Conservation (phyloP, 805 yeast species). For the Tetrapisispora arboricola region DNA sequence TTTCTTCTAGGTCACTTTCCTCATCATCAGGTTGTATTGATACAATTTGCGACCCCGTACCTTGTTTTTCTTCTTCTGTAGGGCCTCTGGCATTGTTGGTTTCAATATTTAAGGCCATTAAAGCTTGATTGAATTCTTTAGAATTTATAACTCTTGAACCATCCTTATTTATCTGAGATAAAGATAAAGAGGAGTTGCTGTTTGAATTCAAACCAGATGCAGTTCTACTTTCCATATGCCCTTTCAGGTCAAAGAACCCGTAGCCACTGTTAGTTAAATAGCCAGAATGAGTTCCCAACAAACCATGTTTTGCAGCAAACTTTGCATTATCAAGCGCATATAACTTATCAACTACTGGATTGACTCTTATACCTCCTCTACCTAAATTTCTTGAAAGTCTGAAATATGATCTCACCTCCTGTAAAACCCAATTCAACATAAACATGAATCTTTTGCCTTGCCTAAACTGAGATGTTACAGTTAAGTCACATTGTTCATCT, state of each 20-base stretch:
- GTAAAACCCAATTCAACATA: constrained; percentile 59
- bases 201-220: constrained; percentile 10
- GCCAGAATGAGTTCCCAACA: not conserved
- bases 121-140: not conserved
- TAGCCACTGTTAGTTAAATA: constrained; percentile 10
- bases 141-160: not conserved
- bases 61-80: constrained; percentile 20
- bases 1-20: constrained; percentile 6
- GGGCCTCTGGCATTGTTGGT: constrained; percentile 6
- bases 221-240: constrained; percentile 20
- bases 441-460: constrained; percentile 73
- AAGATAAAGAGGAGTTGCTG: constrained; percentile 4
- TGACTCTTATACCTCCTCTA: constrained; percentile 18
- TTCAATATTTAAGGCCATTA: not conserved
- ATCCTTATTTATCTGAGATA: not conserved
- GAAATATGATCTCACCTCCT: constrained; percentile 46
- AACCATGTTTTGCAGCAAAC: constrained; percentile 5
- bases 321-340: constrained; percentile 31
- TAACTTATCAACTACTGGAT: constrained; percentile 22
- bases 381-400: constrained; percentile 10
- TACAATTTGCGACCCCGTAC: constrained; percentile 23
- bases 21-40: constrained; percentile 11
- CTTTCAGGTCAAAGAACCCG: constrained; percentile 22
- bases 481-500: constrained; percentile 67
- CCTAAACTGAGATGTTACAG: constrained; percentile 77